Base-by-base conservation (phyloP, 345 rosid species). In the Hirschfeldia incana region DNA sequence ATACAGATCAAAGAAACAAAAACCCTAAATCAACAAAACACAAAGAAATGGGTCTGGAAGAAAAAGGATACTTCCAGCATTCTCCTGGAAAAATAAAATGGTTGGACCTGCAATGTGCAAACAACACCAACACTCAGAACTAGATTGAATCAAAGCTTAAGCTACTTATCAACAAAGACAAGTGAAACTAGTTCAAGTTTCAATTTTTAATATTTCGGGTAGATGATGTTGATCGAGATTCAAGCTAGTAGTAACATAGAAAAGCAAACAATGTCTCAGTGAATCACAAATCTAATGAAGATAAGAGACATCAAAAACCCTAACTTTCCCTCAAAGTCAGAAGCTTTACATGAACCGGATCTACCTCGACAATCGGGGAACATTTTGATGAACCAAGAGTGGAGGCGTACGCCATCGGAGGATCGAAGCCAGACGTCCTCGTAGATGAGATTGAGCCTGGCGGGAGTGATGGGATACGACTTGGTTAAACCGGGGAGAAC, bases 1-100 rank as follows among this genome's bases (percentile, higher is more conserved):
- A 60, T 67, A 73, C 0, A 67, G 13, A 73, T 2, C 29, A 8
- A 65, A 44, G 32, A 29, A 58, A 65, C 29, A 78, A 32, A 73
- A 17, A 67, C 49, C 37, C 4, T 55, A 37, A 4, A n/a, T 66
- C 57, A 15, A 66, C 59, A 27, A 39, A 61, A 28, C 55, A 69
- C 65, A 42, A 75, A 42, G 27, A 33, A 70, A 70, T 57, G 65
- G 61, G 8, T 81, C 32, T 4, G 3, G 30, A 29, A 30, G 3
- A 26, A 67, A 42, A 74, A 95, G 93, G 98, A 95, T 95, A 93
- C 99, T 95, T 84, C 99, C 99, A 3, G 99, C 99, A 86, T 95
- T 95, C 85, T 95, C 99, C 85, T 95, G 98, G 85, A 94, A 95
- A 85, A 93, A 95, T 76, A 95, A 78, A 83, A 95, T 83, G 21